Evolutionary conservation across 306 rosid species (phyloP).

Genomic region (Canavalia ensiformis): DNA sequence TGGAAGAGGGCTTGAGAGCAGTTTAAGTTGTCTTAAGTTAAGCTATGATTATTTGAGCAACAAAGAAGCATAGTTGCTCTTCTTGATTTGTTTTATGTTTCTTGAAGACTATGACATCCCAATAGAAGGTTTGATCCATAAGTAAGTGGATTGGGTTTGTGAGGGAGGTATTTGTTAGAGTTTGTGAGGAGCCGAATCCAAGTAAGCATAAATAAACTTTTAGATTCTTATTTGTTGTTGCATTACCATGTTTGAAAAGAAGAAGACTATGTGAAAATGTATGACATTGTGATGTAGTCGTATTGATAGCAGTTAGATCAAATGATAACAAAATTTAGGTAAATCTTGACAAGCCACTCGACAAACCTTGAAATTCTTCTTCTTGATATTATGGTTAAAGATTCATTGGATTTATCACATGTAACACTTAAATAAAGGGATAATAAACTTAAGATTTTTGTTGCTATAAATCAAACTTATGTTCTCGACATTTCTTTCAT

Average conservation of each 20-base stretch:
- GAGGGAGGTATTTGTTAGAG: background rate
- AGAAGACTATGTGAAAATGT: too few relatives aligned
- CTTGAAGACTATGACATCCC: conserved; percentile 18
- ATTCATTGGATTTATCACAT: background rate
- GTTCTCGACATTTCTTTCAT: conserved; percentile 5
- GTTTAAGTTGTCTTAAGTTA: background rate
- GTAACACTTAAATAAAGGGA: conserved; percentile 22
- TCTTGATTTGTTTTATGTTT: conserved; percentile 32
- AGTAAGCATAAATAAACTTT: background rate
- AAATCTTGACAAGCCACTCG: conserved; percentile 9
- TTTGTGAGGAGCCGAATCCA: background rate
- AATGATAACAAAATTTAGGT: background rate
- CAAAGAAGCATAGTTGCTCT: conserved; percentile 21
- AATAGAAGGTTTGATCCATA: conserved; percentile 27
- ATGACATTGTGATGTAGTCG: too few relatives aligned
- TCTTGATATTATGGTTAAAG: background rate
- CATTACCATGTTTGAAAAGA: too few relatives aligned
- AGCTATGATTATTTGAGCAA: conserved; percentile 19
- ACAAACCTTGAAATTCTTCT: conserved; percentile 35
- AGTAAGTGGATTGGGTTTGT: background rate
- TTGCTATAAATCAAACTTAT: background rate
- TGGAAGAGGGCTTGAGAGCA: background rate
- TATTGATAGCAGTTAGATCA: background rate
- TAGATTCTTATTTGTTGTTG: too few relatives aligned
- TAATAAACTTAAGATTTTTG: background rate